Conservation (phyloP, 345 rosid genomes). For the Salix exigua region DNA sequence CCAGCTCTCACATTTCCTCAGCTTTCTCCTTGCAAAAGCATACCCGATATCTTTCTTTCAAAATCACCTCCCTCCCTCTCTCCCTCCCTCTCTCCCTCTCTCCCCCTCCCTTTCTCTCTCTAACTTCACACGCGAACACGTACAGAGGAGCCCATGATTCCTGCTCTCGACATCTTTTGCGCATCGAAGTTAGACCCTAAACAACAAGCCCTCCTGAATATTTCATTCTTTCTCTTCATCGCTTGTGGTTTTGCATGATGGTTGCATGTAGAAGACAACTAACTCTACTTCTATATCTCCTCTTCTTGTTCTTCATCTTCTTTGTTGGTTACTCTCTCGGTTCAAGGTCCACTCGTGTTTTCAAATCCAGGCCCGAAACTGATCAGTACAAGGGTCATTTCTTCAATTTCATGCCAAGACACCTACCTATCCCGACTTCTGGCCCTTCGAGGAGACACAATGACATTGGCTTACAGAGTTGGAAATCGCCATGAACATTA, state of each 20-base stretch:
- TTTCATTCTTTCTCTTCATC: not conserved
- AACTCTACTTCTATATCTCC: constrained; percentile 11
- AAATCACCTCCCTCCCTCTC: not conserved
- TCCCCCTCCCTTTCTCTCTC: not conserved
- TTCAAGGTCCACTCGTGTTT: constrained; percentile 46
- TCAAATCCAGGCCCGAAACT: constrained; percentile 39
- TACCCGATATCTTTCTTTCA: constrained; percentile 18
- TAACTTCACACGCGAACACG: not conserved
- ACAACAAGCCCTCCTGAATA: not conserved
- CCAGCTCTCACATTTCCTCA: not conserved
- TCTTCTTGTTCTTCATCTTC: constrained; percentile 21
- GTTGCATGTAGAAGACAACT: constrained; percentile 34
- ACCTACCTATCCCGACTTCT: constrained; percentile 77
- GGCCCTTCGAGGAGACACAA: constrained; percentile 94
- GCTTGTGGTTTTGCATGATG: constrained; percentile 27
- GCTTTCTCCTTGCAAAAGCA: constrained; percentile 38
- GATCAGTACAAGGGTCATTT: constrained; percentile 44
- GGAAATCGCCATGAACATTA: constrained; percentile 45
- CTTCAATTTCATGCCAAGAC: constrained; percentile 72
- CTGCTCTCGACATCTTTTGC: constrained; percentile 28
- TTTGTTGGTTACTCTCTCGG: constrained; percentile 35
- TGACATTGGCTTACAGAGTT: constrained; percentile 64
- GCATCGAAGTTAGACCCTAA: constrained; percentile 4
- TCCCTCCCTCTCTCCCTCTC: constrained; percentile 4
- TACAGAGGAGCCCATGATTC: constrained; percentile 18